Conservation (phyloP, 352 stramenopile species). For the Globisporangium paddicum region DNA sequence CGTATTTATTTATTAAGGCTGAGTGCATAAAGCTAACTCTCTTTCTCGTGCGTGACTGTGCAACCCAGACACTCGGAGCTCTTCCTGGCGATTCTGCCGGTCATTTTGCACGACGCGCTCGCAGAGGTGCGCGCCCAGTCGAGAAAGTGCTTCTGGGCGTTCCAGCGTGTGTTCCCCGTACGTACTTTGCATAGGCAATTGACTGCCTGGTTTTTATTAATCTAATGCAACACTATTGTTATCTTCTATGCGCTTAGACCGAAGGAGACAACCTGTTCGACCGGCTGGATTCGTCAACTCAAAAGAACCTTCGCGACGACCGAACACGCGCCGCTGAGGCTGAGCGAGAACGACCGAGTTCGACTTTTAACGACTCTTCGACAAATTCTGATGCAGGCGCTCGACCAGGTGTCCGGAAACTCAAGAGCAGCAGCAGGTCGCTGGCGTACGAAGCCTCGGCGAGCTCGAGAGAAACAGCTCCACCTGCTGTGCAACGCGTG, state of each 20-base stretch:
- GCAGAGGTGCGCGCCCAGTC: conserved; percentile 70
- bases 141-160: conserved; percentile 77
- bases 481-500: conserved; percentile 16
- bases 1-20: too few relatives aligned
- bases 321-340: conserved; percentile 18
- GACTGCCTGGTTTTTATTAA: background rate
- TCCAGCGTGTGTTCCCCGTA: conserved; percentile 63
- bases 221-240: background rate
- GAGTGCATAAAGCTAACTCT: background rate
- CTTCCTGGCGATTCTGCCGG: conserved; percentile 53
- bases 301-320: conserved; percentile 53
- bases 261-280: conserved; percentile 52
- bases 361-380: background rate
- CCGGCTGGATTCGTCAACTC: conserved; percentile 61
- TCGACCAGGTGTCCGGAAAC: conserved; percentile 6
- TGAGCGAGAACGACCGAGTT: conserved; percentile 1
- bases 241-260: conserved; percentile 16
- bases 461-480: background rate
- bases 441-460: conserved; percentile 4
- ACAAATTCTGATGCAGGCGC: background rate
- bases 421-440: conserved; percentile 13
- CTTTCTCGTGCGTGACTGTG: background rate
- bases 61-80: conserved; percentile 43
- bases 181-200: background rate
- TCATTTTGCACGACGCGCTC: conserved; percentile 60